Evolutionary conservation across 2,329 filamentous ascomycete species (phyloP).

Genomic region (Thielaviopsis euricoi): DNA sequence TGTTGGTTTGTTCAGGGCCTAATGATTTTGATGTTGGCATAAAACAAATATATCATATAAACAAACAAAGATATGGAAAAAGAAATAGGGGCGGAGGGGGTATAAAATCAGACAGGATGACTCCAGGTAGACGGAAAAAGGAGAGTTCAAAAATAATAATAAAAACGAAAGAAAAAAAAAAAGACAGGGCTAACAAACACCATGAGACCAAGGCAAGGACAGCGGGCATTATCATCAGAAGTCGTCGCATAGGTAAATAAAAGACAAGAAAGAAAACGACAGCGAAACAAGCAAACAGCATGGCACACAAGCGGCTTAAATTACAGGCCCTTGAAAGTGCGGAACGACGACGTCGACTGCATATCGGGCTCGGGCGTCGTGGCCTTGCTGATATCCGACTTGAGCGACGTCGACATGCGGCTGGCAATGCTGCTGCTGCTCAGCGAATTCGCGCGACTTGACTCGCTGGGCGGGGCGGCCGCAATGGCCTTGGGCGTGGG

Average conservation of each 20-base stretch:
- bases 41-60: background rate
- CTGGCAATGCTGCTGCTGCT: slow-evolving; percentile 22
- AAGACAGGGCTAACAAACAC: background rate
- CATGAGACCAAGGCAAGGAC: background rate
- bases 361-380: slow-evolving; percentile 5
- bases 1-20: no score
- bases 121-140: no score
- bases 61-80: background rate
- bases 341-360: slow-evolving; percentile 9
- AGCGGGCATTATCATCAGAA: background rate
- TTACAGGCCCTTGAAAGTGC: slow-evolving; percentile 9
- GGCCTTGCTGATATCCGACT: slow-evolving; percentile 9
- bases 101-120: background rate
- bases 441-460: slow-evolving; percentile 31
- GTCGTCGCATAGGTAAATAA: background rate
- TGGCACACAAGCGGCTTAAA: no score
- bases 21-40: background rate
- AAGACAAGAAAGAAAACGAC: background rate
- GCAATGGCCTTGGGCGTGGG: slow-evolving; percentile 34
- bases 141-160: no score
- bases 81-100: background rate
- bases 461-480: slow-evolving; percentile 28
- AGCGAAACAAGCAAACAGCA: no score
- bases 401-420: slow-evolving; percentile 5
- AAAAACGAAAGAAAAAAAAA: background rate